phyloP scores from a whole-genome alignment of 345 rosid species.

The Physaria fendleri region DNA sequence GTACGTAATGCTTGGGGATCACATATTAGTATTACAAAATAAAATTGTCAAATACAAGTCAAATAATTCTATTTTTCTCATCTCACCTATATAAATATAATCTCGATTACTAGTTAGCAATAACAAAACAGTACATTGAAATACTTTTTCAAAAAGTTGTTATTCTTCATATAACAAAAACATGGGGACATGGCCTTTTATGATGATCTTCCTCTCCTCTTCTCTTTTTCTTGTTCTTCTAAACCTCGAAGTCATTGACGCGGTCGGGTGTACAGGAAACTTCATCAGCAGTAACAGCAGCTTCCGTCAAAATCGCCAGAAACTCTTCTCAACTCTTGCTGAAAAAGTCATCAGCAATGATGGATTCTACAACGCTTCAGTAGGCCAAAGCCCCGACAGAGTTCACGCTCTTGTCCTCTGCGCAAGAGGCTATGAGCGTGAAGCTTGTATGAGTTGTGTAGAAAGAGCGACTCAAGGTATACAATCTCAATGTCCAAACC shows the following conservation, averaged over 20 bases:
- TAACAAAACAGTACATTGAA: not conserved
- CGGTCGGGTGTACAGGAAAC: slow-evolving; percentile 3
- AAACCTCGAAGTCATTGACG: not conserved
- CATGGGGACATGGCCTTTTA: not conserved
- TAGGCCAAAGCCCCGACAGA: slow-evolving; percentile 18
- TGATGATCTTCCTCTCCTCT: slow-evolving; percentile 8
- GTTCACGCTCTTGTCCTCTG: slow-evolving; percentile 27
- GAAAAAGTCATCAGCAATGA: slow-evolving; percentile 8
- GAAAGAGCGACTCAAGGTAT: not conserved
- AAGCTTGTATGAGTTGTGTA: slow-evolving; percentile 23
- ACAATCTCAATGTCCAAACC: slow-evolving; percentile 19
- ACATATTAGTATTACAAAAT: no score
- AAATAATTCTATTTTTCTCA: not conserved
- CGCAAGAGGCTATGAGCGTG: slow-evolving; percentile 18
- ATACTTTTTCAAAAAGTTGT: not conserved
- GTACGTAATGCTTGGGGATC: no score
- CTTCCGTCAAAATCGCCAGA: slow-evolving; percentile 1
- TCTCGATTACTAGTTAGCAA: not conserved
- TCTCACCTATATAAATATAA: not conserved
- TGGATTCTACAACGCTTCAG: slow-evolving; percentile 19
- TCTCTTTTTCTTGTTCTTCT: slow-evolving; percentile 7
- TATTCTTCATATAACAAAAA: not conserved
- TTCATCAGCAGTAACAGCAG: not conserved
- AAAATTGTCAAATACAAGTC: not conserved
- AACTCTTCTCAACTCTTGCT: slow-evolving; percentile 23